A percentile compares a stretch with the other conserved stretches of the same genome.
Conservation (phyloP, 768 basidiomycete genomes). For the Termitomyces sp. region DNA sequence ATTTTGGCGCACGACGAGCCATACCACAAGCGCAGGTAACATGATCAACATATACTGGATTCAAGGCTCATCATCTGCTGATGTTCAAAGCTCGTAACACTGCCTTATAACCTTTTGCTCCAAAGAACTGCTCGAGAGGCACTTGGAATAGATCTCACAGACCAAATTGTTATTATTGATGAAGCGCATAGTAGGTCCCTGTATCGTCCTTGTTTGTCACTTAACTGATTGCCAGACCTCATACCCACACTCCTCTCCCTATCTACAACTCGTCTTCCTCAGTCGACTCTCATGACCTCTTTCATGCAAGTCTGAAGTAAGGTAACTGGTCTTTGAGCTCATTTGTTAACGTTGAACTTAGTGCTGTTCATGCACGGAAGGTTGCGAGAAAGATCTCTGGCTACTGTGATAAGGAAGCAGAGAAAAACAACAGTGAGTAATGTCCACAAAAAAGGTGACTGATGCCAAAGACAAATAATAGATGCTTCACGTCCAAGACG, state of each 20-base stretch:
- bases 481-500: conserved; percentile 19
- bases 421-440: conserved; percentile 35
- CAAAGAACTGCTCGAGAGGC: conserved; percentile 82
- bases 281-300: conserved; percentile 53
- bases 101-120: conserved; percentile 92
- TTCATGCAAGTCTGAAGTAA: conserved; percentile 82
- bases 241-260: conserved; percentile 88
- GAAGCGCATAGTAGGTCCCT: conserved; percentile 87
- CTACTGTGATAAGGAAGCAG: conserved; percentile 64
- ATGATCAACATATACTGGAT: background rate
- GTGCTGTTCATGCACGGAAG: conserved; percentile 22
- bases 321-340: conserved; percentile 35
- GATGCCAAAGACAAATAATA: background rate
- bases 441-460: background rate
- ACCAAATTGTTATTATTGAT: conserved; percentile 88
- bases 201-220: background rate
- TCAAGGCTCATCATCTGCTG: background rate
- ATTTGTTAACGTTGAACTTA: background rate
- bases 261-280: conserved; percentile 67
- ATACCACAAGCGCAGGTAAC: conserved; percentile 86
- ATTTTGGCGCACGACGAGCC: conserved; percentile 86
- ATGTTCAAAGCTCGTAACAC: conserved; percentile 65
- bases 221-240: conserved; percentile 50
- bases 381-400: conserved; percentile 82
- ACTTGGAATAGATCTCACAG: conserved; percentile 78